Evolutionary conservation across 2,329 filamentous ascomycete genomes (phyloP).

Genomic region (Coleophoma crateriformis): DNA sequence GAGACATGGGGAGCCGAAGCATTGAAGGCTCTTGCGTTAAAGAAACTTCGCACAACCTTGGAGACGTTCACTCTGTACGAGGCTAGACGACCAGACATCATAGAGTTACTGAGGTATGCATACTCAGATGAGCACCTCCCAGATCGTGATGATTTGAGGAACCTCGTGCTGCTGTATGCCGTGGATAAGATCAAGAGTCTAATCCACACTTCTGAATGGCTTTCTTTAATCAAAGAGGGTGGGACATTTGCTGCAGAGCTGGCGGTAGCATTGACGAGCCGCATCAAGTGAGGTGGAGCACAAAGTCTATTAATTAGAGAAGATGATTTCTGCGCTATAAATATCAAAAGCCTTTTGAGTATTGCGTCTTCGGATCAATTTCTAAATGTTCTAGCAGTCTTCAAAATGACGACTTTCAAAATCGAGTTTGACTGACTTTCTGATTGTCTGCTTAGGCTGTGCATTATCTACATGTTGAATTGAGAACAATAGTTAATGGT

Average conservation of each 20-base stretch:
- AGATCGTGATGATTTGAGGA: slow-evolving; percentile 13
- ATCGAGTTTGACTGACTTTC: no score
- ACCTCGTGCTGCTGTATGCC: slow-evolving; percentile 11
- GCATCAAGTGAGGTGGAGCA: background rate
- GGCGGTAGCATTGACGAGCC: slow-evolving; percentile 5
- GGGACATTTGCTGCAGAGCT: slow-evolving; percentile 9
- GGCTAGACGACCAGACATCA: slow-evolving; percentile 6
- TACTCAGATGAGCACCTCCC: slow-evolving; percentile 10
- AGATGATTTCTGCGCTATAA: no score
- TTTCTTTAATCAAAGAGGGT: slow-evolving; percentile 9
- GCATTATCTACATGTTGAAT: no score
- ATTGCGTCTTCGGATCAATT: no score
- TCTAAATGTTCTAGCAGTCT: no score
- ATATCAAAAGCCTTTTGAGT: no score
- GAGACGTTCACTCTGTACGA: slow-evolving; percentile 6
- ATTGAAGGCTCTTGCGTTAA: slow-evolving; percentile 10
- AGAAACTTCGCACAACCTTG: slow-evolving; percentile 13
- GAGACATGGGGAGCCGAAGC: slow-evolving; percentile 12
- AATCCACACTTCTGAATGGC: slow-evolving; percentile 8
- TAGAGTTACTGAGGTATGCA: slow-evolving; percentile 11
- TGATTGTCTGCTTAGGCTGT: no score
- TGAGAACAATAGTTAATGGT: no score
- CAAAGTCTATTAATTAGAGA: no score
- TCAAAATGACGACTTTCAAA: no score
- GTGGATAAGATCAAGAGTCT: slow-evolving; percentile 9